Conservation (phyloP, 352 stramenopile species). For the Pythium pectinolyticum region DNA sequence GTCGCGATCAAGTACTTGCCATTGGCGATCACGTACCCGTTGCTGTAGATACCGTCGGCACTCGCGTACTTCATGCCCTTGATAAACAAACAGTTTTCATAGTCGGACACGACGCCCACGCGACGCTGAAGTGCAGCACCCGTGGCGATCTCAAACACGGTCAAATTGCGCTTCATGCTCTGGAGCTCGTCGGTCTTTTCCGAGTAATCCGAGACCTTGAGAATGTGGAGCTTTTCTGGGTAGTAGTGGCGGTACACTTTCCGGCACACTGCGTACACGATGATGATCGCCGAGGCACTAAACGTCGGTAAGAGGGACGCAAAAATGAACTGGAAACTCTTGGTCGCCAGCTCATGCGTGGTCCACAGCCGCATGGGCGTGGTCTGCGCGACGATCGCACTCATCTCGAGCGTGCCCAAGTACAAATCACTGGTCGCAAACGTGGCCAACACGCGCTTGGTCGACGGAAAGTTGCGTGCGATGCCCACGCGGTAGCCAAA, state of each 20-base stretch:
- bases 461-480: not conserved
- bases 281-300: not conserved
- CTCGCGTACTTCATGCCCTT: constrained; percentile 35
- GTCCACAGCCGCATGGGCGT: constrained; percentile 33
- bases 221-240: constrained; percentile 2
- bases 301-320: constrained; percentile 10
- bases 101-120: constrained; percentile 36
- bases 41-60: constrained; percentile 59
- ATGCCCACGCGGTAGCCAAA: constrained; percentile 1
- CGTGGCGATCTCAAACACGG: constrained; percentile 19
- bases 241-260: constrained; percentile 30
- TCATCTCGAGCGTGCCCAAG: not conserved
- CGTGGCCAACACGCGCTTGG: not conserved
- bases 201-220: not conserved
- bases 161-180: not conserved
- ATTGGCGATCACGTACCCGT: constrained; percentile 56
- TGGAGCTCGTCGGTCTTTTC: constrained; percentile 3
- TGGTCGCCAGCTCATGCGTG: not conserved
- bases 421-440: constrained; percentile 22
- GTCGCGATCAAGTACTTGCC: constrained; percentile 48
- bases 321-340: constrained; percentile 5
- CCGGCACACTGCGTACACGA: constrained; percentile 6
- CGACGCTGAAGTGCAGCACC: constrained; percentile 16
- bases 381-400: constrained; percentile 10
- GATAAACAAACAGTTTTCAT: constrained; percentile 44